phyloP scores from a whole-genome alignment of 805 yeast species.

The Lipomyces mesembrius region DNA sequence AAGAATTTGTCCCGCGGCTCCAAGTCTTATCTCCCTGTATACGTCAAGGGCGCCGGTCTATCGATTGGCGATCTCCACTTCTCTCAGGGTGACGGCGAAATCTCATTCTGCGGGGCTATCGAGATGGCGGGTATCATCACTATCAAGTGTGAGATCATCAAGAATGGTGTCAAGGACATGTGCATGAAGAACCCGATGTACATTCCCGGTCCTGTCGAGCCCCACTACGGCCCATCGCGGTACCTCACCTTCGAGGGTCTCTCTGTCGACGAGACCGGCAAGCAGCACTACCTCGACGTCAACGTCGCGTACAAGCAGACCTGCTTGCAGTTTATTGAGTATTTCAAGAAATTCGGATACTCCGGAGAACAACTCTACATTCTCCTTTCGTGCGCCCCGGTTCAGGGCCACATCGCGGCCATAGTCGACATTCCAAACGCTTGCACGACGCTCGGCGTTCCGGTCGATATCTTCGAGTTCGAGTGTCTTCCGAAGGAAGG shows the following conservation, averaged over 20 bases:
- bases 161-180: conserved; percentile 51
- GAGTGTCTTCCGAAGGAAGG: conserved; percentile 43
- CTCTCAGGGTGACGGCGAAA: conserved; percentile 60
- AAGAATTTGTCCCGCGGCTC: conserved; percentile 57
- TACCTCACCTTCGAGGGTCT: conserved; percentile 59
- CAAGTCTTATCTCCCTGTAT: conserved; percentile 54
- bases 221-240: conserved; percentile 55
- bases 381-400: conserved; percentile 54
- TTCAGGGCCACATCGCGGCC: conserved; percentile 58
- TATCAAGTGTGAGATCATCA: conserved; percentile 50
- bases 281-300: conserved; percentile 53
- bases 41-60: conserved; percentile 55
- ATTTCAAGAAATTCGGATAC: conserved; percentile 56
- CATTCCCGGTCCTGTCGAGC: conserved; percentile 56
- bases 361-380: conserved; percentile 57
- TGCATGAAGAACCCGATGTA: conserved; percentile 54
- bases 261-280: conserved; percentile 56
- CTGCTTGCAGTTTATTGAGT: conserved; percentile 56
- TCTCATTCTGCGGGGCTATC: conserved; percentile 60
- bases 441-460: conserved; percentile 57
- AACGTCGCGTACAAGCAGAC: conserved; percentile 59
- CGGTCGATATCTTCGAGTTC: conserved; percentile 58
- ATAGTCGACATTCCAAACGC: conserved; percentile 60
- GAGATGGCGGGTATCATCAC: conserved; percentile 58
- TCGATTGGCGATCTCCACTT: conserved; percentile 58